A percentile compares a stretch with the other conserved stretches of the same genome.
phyloP scores from a whole-genome alignment of 257 asterid genomes.

The Nicotiana knightiana region DNA sequence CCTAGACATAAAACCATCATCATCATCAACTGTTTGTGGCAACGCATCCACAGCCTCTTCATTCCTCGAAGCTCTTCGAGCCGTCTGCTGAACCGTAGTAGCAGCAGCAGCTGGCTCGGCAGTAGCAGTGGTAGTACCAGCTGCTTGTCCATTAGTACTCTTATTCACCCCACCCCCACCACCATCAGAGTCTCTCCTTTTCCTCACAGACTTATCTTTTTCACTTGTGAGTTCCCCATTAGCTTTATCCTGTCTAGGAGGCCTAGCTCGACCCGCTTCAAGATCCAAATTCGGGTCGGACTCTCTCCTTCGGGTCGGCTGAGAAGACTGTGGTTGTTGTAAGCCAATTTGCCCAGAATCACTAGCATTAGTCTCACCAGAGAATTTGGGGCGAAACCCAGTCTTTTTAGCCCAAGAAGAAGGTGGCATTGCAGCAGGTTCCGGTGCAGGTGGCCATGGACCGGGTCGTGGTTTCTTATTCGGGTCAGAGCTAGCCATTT shows the following conservation, averaged over 20 bases:
- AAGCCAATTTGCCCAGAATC: slow-evolving; percentile 65
- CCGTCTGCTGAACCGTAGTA: slow-evolving; percentile 14
- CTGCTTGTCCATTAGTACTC: slow-evolving; percentile 48
- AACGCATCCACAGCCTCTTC: slow-evolving; percentile 52
- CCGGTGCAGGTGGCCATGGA: slow-evolving; percentile 78
- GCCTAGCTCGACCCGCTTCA: slow-evolving; percentile 63
- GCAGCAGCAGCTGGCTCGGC: slow-evolving; percentile 24
- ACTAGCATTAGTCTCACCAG: slow-evolving; percentile 84
- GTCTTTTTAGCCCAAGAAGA: slow-evolving; percentile 94
- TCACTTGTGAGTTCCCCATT: slow-evolving; percentile 57
- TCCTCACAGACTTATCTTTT: slow-evolving; percentile 57
- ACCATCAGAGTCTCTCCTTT: slow-evolving; percentile 81
- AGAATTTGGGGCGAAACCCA: slow-evolving; percentile 89
- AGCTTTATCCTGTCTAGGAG: slow-evolving; percentile 23
- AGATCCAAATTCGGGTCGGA: slow-evolving; percentile 47
- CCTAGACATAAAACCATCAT: slow-evolving; percentile 61
- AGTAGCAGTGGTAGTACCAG: slow-evolving; percentile 16
- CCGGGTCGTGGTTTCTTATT: slow-evolving; percentile 61
- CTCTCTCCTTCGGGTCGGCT: slow-evolving; percentile 26
- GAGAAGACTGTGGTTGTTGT: slow-evolving; percentile 27
- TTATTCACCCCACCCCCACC: slow-evolving; percentile 23
- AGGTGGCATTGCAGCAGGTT: slow-evolving; percentile 73
- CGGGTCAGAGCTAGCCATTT: slow-evolving; percentile 79
- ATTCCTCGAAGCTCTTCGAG: slow-evolving; percentile 43
- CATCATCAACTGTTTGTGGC: slow-evolving; percentile 63